Conservation (phyloP, 2,329 filamentous ascomycete species). For the Parastagonospora avenae region DNA sequence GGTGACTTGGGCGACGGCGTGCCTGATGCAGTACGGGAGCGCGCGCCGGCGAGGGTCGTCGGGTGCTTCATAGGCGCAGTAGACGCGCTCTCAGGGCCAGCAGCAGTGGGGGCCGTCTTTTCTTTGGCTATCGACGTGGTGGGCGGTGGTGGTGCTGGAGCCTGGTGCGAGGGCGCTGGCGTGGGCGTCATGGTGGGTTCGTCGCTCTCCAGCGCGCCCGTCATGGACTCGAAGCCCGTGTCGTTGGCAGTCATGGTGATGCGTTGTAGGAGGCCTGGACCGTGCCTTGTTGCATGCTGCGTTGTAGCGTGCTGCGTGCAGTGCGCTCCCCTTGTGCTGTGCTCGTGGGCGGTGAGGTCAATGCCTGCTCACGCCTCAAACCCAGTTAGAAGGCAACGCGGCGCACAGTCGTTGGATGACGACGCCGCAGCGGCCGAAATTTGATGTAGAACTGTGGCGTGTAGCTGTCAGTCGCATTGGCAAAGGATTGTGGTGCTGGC, state of each 20-base stretch:
- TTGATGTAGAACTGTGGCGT: conserved; percentile 29
- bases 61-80: conserved; percentile 29
- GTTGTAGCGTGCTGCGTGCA: conserved; percentile 14
- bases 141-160: conserved; percentile 12
- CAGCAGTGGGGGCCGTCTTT: conserved; percentile 9
- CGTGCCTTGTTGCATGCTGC: conserved; percentile 38
- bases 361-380: no score
- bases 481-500: conserved; percentile 13
- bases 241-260: conserved; percentile 35
- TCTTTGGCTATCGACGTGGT: conserved; percentile 12
- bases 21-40: conserved; percentile 37
- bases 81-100: conserved; percentile 19
- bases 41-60: conserved; percentile 27
- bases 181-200: conserved; percentile 27
- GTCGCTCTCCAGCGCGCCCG: conserved; percentile 43
- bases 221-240: conserved; percentile 44
- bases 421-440: conserved; percentile 22
- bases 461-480: conserved; percentile 30
- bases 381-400: conserved; percentile 28
- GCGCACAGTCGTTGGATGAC: conserved; percentile 38
- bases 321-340: conserved; percentile 3
- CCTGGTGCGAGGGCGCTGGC: conserved; percentile 14
- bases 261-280: conserved; percentile 30
- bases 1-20: conserved; percentile 51
- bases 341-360: conserved; percentile 6